Evolutionary conservation across 805 yeast genomes (phyloP), one percentile per base, ranked within the genome.

Genomic region (Cyberlindnera galapagoensis): DNA sequence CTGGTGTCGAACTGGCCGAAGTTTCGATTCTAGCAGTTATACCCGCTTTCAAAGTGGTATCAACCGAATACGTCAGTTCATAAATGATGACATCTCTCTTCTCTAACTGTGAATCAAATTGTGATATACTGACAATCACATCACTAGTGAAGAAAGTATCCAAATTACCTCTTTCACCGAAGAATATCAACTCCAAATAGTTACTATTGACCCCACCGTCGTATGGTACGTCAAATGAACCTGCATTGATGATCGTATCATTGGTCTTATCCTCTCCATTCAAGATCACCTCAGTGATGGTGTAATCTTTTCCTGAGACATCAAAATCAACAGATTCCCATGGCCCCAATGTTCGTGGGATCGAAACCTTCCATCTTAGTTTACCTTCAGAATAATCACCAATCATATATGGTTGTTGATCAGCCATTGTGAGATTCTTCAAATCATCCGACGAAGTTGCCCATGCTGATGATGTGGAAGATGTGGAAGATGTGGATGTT

Each of bases 321-420:
- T 33, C 33, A 18, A 34, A 30, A 5, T 29, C 21, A 22, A 40
- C 32, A 3, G 35, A 26, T 3, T 30, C 13, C 35, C 40, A 41
- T 12, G 42, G 45, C 10, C 45, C 45, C 8, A 38, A 25, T 3
- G 34, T 27, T 4, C 29, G 31, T 20, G 45, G 45, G 16, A 41
- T 34, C 6, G 9, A 27, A 8, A 41, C 31, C 2, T 27, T 26
- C 45, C 45, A 41, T n/a, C 20, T 22, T 5, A 38, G 30, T 12
- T 25, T 17, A 3, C 42, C 42, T 21, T 28, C 28, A 9, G 13
- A 13, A 18, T 35, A 38, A 4, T 17, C 30, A 21, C 45, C 45
- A 26, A 26, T 21, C 7, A 41, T 35, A 11, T 30, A 28, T 22
- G 44, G 44, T 8, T 16, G 18, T 12, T 18, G 30, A 12, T 15